Percentiles rank a stretch among this genome's conserved stretches.
These are phyloP conservation scores for Pseudogymnoascus sp. DNA, from an alignment of 2,329 filamentous ascomycete genomes.

Conservation along the genomic window DNA sequence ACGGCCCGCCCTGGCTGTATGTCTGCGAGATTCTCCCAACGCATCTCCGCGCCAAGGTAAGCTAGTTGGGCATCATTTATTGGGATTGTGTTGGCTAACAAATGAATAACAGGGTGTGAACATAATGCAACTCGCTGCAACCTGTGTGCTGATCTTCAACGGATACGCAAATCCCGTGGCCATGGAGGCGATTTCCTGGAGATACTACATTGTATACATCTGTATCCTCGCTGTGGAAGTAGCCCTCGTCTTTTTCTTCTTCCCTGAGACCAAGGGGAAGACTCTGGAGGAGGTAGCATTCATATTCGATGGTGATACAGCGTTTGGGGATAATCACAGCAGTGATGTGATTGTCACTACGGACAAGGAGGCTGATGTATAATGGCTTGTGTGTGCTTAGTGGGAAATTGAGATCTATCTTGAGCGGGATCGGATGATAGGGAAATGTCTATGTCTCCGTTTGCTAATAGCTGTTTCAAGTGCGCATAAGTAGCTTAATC, in stretches of 20 bases:
- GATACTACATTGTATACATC: conserved; percentile 23
- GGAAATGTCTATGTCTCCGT: background rate
- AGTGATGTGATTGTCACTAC: background rate
- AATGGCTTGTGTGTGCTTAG: background rate
- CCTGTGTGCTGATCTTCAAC: conserved; percentile 31
- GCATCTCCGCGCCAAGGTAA: background rate
- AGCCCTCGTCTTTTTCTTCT: conserved; percentile 16
- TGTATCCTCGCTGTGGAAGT: conserved; percentile 13
- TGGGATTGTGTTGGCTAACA: background rate
- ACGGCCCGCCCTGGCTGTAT: background rate
- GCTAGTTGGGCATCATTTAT: no score
- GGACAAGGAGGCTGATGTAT: background rate
- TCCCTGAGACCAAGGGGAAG: conserved; percentile 17
- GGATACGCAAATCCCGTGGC: conserved; percentile 36
- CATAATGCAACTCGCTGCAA: conserved; percentile 19
- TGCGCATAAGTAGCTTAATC: background rate
- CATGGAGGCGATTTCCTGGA: conserved; percentile 29
- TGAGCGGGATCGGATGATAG: background rate
- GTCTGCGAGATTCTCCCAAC: background rate
- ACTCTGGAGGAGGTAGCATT: conserved; percentile 18
- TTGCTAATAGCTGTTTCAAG: background rate
- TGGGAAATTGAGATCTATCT: background rate
- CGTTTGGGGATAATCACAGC: conserved; percentile 3
- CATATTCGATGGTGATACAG: conserved; percentile 20
- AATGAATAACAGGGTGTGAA: background rate